phyloP scores from a whole-genome alignment of 1,284 basidiomycete species.

The Apiotrichum sp. region DNA sequence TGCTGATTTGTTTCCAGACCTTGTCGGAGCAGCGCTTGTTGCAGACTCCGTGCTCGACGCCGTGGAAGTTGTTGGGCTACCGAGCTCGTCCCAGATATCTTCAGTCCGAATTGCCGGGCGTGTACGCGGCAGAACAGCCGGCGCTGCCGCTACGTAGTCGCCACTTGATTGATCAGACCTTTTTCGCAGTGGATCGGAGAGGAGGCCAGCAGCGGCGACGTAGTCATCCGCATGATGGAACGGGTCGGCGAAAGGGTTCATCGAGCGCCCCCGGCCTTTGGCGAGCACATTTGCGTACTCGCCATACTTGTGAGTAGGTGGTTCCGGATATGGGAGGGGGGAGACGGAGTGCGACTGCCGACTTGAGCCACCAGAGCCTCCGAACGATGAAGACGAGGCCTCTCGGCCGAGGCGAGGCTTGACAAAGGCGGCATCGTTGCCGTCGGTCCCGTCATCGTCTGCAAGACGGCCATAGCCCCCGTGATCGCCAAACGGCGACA shows the following conservation, averaged over 20 bases:
- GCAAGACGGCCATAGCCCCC: slow-evolving; percentile 26
- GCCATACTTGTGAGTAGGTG: too few species aligned
- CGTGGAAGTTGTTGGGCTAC: neutral
- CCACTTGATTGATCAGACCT: too few species aligned
- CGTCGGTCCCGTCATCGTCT: slow-evolving; percentile 16
- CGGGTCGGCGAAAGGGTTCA: slow-evolving; percentile 9
- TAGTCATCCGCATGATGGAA: slow-evolving; percentile 6
- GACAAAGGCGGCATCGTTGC: slow-evolving; percentile 6
- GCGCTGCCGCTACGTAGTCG: too few species aligned
- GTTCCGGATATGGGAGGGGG: neutral
- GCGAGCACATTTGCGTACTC: too few species aligned
- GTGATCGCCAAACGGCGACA: slow-evolving; percentile 18
- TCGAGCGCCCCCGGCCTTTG: too few species aligned
- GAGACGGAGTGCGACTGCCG: neutral
- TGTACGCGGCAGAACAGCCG: neutral
- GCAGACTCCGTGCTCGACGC: neutral
- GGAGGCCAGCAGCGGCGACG: neutral
- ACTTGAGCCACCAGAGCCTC: neutral
- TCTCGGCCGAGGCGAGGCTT: neutral
- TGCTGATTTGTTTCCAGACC: too few species aligned
- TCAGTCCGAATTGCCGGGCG: neutral
- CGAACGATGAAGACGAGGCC: neutral
- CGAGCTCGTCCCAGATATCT: neutral
- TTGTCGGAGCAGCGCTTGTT: neutral
- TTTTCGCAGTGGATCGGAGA: neutral